Evolutionary conservation across 192 early-diverging fungal genomes (phyloP).

Genomic region (Linnemannia hyalina): DNA sequence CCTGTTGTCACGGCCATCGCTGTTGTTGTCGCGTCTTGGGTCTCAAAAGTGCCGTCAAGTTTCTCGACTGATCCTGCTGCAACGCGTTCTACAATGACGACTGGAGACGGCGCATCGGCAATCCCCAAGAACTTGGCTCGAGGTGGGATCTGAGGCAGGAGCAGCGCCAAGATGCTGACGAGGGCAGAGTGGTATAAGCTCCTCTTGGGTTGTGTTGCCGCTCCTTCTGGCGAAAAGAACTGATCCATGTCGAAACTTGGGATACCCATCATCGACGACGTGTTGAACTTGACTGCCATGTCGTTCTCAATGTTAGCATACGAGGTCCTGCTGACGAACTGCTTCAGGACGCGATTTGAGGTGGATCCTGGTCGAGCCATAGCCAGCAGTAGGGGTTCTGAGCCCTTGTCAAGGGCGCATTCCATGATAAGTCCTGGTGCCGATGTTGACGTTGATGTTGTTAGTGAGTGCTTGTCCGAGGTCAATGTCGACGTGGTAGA

Average conservation of each 20-base stretch:
- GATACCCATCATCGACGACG: conserved; percentile 47
- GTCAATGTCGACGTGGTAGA: not conserved
- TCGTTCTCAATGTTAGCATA: conserved; percentile 67
- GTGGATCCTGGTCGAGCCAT: conserved; percentile 54
- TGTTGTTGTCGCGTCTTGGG: not conserved
- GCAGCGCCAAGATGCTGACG: conserved; percentile 14
- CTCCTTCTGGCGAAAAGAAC: conserved; percentile 40
- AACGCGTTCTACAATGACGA: conserved; percentile 48
- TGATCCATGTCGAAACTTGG: conserved; percentile 46
- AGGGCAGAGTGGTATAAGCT: conserved; percentile 23
- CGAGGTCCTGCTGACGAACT: conserved; percentile 55
- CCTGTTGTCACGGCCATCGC: not conserved
- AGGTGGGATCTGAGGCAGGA: conserved; percentile 27
- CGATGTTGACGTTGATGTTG: not conserved
- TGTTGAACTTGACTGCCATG: conserved; percentile 57
- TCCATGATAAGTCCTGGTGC: not conserved
- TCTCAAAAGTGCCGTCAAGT: not conserved
- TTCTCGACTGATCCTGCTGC: not conserved
- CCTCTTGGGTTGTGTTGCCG: conserved; percentile 9
- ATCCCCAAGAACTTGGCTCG: conserved; percentile 31
- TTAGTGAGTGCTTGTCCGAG: not conserved
- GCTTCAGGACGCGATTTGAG: conserved; percentile 43
- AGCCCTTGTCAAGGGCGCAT: conserved; percentile 21
- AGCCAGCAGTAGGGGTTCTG: conserved; percentile 54
- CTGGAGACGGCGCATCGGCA: conserved; percentile 25